A percentile compares a stretch with the other conserved stretches of the same genome.
These are phyloP conservation scores for Neofusicoccum parvum DNA, from an alignment of 2,329 filamentous ascomycete species.

Conservation along the genomic window DNA sequence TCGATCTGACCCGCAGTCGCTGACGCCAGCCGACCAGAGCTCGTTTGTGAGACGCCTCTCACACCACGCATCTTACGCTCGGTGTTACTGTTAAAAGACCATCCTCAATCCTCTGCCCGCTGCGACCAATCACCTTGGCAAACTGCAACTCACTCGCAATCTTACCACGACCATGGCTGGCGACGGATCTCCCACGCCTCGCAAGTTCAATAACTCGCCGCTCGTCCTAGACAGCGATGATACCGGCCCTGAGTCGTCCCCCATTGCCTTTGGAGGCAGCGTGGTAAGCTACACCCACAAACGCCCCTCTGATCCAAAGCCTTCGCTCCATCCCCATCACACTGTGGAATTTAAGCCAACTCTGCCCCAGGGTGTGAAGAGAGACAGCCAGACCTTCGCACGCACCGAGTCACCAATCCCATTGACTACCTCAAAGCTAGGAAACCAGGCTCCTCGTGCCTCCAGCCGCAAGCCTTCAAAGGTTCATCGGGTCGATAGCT, in stretches of 20 bases:
- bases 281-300: conserved; percentile 33
- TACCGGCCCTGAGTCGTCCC: conserved; percentile 37
- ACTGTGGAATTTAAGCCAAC: conserved; percentile 4
- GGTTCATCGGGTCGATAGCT: conserved; percentile 34
- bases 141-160: neutral
- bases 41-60: conserved; percentile 3
- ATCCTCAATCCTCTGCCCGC: conserved; percentile 27
- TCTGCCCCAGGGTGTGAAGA: conserved; percentile 38
- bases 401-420: conserved; percentile 29
- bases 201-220: conserved; percentile 32
- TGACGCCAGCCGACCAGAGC: conserved; percentile 8
- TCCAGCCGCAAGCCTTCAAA: conserved; percentile 19
- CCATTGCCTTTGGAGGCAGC: conserved; percentile 33
- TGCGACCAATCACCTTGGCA: neutral
- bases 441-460: conserved; percentile 28
- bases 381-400: conserved; percentile 24
- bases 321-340: conserved; percentile 26
- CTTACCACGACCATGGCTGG: conserved; percentile 41
- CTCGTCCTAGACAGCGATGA: conserved; percentile 36
- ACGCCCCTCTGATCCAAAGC: conserved; percentile 20
- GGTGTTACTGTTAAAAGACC: conserved; percentile 29
- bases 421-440: conserved; percentile 39
- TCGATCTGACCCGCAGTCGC: conserved; percentile 10
- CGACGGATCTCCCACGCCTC: conserved; percentile 45
- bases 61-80: conserved; percentile 20